Evolutionary conservation across 306 rosid genomes (phyloP).

Genomic region (Canavalia gladiata): DNA sequence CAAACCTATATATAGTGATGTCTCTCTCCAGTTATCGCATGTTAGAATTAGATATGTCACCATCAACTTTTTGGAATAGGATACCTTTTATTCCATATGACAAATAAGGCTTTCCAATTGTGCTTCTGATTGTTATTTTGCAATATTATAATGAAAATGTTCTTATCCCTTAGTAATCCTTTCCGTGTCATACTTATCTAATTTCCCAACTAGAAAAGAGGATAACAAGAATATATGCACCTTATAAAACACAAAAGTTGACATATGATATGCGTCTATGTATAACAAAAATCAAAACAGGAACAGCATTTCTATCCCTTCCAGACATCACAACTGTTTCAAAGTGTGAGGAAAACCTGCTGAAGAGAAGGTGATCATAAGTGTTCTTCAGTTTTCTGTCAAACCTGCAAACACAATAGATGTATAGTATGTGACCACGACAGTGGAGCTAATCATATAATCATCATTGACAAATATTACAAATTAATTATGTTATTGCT

Average conservation of each 20-base stretch:
- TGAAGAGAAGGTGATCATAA: conserved; percentile 93
- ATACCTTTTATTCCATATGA: background rate
- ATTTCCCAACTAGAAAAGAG: conserved; percentile 23
- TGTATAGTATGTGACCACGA: conserved; percentile 35
- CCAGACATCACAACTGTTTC: conserved; percentile 28
- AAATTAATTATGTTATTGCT: conserved; percentile 3
- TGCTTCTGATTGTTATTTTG: conserved; percentile 10
- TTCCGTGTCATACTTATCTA: conserved; percentile 12
- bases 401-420: conserved; percentile 71
- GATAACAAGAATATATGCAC: conserved; percentile 9
- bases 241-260: conserved; percentile 2
- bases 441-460: conserved; percentile 36
- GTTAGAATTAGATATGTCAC: background rate
- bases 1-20: background rate
- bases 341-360: conserved; percentile 76
- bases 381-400: conserved; percentile 97
- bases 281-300: conserved; percentile 37
- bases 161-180: background rate
- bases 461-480: conserved; percentile 33
- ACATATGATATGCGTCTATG: conserved; percentile 8
- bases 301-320: conserved; percentile 44
- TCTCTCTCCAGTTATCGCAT: background rate
- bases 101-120: conserved; percentile 18
- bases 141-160: conserved; percentile 9
- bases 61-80: background rate